phyloP scores from a whole-genome alignment of 2,329 filamentous ascomycete genomes.

The Hirsutella minnesotensis region DNA sequence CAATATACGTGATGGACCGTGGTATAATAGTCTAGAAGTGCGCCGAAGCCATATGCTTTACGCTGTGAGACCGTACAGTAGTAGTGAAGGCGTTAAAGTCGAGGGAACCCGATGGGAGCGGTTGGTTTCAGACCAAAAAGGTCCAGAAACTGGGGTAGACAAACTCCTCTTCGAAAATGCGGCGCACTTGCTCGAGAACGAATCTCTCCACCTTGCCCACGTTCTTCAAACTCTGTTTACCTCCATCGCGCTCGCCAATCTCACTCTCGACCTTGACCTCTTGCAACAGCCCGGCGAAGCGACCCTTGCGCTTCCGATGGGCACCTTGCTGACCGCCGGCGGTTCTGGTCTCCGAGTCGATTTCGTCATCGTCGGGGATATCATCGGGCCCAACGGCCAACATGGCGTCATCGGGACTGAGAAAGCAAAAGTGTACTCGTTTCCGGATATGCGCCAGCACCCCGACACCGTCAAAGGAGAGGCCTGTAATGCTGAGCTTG shows the following conservation, averaged over 20 bases:
- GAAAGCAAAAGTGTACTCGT: constrained; percentile 84
- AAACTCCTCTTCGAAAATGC: constrained; percentile 97
- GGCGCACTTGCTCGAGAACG: constrained; percentile 86
- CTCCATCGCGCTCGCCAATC: constrained; percentile 82
- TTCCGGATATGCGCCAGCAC: constrained; percentile 85
- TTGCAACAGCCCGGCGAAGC: constrained; percentile 67
- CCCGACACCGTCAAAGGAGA: constrained; percentile 91
- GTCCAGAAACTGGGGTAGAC: constrained; percentile 99
- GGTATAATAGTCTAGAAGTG: background rate
- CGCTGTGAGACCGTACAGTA: background rate
- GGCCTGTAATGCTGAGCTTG: constrained; percentile 85
- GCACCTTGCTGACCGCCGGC: constrained; percentile 6
- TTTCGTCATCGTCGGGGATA: constrained; percentile 13
- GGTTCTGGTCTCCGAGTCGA: background rate
- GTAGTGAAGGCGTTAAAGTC: no score
- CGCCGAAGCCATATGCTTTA: background rate
- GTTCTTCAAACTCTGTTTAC: constrained; percentile 93
- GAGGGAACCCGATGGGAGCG: no score
- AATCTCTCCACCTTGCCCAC: constrained; percentile 98
- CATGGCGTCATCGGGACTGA: constrained; percentile 82
- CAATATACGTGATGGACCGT: no score
- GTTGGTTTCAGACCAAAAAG: constrained; percentile 63
- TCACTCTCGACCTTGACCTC: constrained; percentile 91
- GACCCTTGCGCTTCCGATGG: constrained; percentile 14
- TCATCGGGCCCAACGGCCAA: constrained; percentile 49